A percentile compares a stretch with the other conserved stretches of the same genome.
Evolutionary conservation across 2,329 filamentous ascomycete genomes (phyloP).

Genomic region (Curvularia lunata): DNA sequence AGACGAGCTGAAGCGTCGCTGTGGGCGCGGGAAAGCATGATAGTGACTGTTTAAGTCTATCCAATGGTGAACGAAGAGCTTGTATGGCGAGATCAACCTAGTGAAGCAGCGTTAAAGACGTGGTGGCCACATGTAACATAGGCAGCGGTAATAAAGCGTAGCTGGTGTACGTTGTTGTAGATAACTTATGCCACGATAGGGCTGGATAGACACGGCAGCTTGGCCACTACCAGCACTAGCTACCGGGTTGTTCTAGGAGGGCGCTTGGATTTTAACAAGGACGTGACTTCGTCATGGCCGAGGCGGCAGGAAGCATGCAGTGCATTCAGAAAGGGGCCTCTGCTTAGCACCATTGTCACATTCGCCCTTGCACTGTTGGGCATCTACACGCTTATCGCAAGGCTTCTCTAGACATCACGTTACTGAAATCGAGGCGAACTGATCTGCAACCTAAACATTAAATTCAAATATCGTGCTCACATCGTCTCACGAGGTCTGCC

Average conservation of each 20-base stretch:
- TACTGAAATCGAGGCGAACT: background rate
- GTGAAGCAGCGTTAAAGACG: slow-evolving; percentile 31
- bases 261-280: background rate
- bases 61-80: slow-evolving; percentile 20
- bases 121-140: slow-evolving; percentile 27
- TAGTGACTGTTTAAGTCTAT: slow-evolving; percentile 24
- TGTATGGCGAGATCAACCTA: slow-evolving; percentile 27
- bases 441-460: background rate
- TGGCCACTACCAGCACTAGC: background rate
- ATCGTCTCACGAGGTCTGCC: background rate
- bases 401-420: background rate
- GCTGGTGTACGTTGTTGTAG: slow-evolving; percentile 2
- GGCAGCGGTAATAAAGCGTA: slow-evolving; percentile 13
- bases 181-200: background rate
- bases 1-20: slow-evolving; percentile 48
- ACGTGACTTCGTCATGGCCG: background rate
- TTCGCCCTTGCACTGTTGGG: background rate
- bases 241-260: background rate
- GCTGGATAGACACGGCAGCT: background rate
- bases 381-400: background rate
- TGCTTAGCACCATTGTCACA: background rate
- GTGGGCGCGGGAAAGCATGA: slow-evolving; percentile 46
- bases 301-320: slow-evolving; percentile 1
- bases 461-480: background rate
- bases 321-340: background rate